phyloP scores from a whole-genome alignment of 108 stramenopile species.

The Cyclotella distinguenda region DNA sequence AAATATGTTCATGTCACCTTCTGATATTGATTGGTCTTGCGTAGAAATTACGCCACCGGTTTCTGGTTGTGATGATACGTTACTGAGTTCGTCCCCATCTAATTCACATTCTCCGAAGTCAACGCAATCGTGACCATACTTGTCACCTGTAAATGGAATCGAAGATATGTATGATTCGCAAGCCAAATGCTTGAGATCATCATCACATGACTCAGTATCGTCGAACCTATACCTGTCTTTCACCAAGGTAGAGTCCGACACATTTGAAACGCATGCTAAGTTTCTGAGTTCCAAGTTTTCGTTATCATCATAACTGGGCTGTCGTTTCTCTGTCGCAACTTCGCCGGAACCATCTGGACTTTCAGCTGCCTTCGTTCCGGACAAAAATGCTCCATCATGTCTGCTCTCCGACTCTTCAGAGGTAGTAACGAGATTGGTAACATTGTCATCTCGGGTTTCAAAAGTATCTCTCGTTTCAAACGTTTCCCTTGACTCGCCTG shows the following conservation, averaged over 20 bases:
- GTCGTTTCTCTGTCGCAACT: not conserved
- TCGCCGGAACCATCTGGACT: not conserved
- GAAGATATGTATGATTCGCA: not conserved
- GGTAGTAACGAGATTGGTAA: not conserved
- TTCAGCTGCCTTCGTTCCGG: not conserved
- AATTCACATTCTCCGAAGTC: too few relatives aligned
- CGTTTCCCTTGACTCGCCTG: not conserved
- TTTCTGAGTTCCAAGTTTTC: not conserved
- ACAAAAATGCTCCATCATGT: not conserved
- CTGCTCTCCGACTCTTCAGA: not conserved
- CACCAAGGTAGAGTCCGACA: conserved; percentile 6
- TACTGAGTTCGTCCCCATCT: too few relatives aligned
- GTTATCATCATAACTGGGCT: not conserved
- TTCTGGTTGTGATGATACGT: too few relatives aligned
- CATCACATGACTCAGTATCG: not conserved
- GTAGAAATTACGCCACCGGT: not conserved
- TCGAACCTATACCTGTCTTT: conserved; percentile 11
- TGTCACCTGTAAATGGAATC: not conserved
- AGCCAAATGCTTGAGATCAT: not conserved
- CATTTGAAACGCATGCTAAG: conserved; percentile 15
- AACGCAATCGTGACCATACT: too few relatives aligned
- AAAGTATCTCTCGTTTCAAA: not conserved
- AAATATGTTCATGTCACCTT: conserved; percentile 1
- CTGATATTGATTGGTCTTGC: not conserved
- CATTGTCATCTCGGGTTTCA: not conserved